Base-by-base conservation (phyloP, 2,329 filamentous ascomycete genomes). In the Fusarium transvaalense region DNA sequence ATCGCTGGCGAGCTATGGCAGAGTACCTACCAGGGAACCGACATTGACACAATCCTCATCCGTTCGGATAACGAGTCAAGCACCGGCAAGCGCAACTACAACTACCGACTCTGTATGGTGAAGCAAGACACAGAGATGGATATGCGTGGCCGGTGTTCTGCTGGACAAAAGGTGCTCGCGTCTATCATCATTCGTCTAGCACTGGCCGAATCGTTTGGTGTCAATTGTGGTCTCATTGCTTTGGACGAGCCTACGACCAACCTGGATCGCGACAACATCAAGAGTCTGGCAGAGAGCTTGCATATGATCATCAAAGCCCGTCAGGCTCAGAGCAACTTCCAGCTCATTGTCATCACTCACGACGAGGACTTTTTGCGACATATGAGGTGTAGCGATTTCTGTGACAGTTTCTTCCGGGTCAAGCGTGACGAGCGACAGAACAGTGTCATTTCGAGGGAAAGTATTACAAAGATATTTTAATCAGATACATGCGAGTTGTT, bases 101-200 rank as follows among this genome's bases (percentile, higher is more conserved):
- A 99, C 81, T 99, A 99, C 83, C 92, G 96, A 46, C 91, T 99
- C 8, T 94, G 93, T 80, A 99, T 99, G 96, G 89, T 97, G 72
- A 99, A 99, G 82, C 91, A 95, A 77, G 94, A 97, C 75, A 93
- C 92, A 1, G 96, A 99, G 80, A 97, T 99, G 94, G 96, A 99
- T 82, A 99, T 99, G 96, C 93, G 96, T 66, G 97, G 96, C 2
- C 92, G 96, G 56, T 99, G 96, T 84, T 97, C 92, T 71, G 96
- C 96, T 2, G 96, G 96, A 5, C 96, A 99, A 78, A 97, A 97
- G 80, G 95, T 99, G 29, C 88, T 99, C 29, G 96, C 96, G 6
- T 94, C 91, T 79, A 99, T 99, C 82, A 97, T 99, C 80, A 97
- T 99, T 78, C 94, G 96, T 3, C 88, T 99, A 29, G 96, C 97